Conservation (phyloP, 2,329 filamentous ascomycete genomes). For the Chrysoporthe cubensis region DNA sequence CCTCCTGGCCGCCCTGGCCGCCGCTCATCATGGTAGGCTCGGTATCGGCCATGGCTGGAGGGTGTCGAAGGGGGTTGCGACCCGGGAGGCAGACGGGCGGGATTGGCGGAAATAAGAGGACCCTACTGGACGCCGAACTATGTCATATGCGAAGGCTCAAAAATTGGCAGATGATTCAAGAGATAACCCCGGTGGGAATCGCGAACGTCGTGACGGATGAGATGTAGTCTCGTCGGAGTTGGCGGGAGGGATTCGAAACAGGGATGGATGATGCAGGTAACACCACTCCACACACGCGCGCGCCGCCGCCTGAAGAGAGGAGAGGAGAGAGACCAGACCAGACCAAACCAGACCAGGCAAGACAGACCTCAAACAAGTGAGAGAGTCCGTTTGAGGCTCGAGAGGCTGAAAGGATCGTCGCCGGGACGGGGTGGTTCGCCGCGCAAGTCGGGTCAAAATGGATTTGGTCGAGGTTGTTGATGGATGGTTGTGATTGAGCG, state of each 20-base stretch:
- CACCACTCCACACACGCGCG: constrained; percentile 12
- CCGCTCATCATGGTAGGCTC: constrained; percentile 23
- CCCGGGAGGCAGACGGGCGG: constrained; percentile 7
- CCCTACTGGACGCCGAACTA: constrained; percentile 15
- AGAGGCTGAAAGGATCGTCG: constrained; percentile 2
- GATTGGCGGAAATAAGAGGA: constrained; percentile 17
- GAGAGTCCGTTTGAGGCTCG: background rate
- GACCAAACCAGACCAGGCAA: constrained; percentile 2
- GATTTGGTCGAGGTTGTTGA: background rate
- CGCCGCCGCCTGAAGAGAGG: background rate
- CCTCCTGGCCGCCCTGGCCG: constrained; percentile 13
- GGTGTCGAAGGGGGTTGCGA: constrained; percentile 4
- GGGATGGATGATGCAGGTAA: constrained; percentile 17
- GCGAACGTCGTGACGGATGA: background rate
- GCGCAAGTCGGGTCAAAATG: background rate
- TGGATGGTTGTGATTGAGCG: background rate
- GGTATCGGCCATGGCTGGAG: constrained; percentile 28
- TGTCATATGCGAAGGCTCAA: constrained; percentile 22
- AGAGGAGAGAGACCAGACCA: constrained; percentile 3
- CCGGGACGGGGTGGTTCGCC: constrained; percentile 4
- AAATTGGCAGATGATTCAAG: constrained; percentile 6
- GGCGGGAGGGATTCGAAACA: constrained; percentile 23
- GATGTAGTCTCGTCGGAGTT: constrained; percentile 23
- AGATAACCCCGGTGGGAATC: background rate
- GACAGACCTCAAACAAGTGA: constrained; percentile 8